Conservation (phyloP, 2,329 filamentous ascomycete genomes). For the Aspergillus floridensis region DNA sequence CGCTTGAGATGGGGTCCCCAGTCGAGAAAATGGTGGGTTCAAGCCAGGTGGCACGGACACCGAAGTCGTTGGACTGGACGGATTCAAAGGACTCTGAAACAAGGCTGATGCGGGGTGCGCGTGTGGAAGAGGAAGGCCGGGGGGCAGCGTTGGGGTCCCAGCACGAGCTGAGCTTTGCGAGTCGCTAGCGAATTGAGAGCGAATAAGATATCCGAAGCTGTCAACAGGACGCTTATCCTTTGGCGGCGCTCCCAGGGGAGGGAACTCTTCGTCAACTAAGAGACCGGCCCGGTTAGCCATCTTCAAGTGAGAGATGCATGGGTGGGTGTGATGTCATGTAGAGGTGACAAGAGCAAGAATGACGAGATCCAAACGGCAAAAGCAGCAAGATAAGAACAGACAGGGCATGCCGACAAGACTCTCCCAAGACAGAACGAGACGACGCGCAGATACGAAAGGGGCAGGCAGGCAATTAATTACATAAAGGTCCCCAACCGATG, state of each 20-base stretch:
- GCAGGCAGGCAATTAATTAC: conserved; percentile 34
- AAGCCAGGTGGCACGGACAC: conserved; percentile 31
- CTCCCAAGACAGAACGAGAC: conserved; percentile 19
- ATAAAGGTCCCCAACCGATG: conserved; percentile 25
- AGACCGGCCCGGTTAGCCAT: conserved; percentile 28
- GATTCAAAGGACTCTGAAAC: conserved; percentile 31
- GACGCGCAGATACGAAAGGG: conserved; percentile 28
- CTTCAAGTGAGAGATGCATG: conserved; percentile 3
- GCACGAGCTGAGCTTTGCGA: conserved; percentile 30
- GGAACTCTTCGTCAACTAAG: conserved; percentile 48
- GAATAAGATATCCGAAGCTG: conserved; percentile 36
- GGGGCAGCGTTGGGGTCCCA: conserved; percentile 41
- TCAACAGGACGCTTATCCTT: conserved; percentile 37
- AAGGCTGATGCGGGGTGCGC: conserved; percentile 37
- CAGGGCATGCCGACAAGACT: conserved; percentile 19
- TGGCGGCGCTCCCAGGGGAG: conserved; percentile 41
- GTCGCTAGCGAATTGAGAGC: conserved; percentile 34
- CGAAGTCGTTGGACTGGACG: conserved; percentile 32
- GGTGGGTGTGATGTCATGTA: conserved; percentile 5
- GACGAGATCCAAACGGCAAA: conserved; percentile 8
- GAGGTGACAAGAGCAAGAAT: conserved; percentile 11
- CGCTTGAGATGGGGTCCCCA: conserved; percentile 31
- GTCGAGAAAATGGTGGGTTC: conserved; percentile 22
- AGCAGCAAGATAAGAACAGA: conserved; percentile 12
- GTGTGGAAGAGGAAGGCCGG: conserved; percentile 43